These are phyloP conservation scores for Cryptococcus sp. DNA, from an alignment of 1,284 basidiomycete species.

Conservation along the genomic window DNA sequence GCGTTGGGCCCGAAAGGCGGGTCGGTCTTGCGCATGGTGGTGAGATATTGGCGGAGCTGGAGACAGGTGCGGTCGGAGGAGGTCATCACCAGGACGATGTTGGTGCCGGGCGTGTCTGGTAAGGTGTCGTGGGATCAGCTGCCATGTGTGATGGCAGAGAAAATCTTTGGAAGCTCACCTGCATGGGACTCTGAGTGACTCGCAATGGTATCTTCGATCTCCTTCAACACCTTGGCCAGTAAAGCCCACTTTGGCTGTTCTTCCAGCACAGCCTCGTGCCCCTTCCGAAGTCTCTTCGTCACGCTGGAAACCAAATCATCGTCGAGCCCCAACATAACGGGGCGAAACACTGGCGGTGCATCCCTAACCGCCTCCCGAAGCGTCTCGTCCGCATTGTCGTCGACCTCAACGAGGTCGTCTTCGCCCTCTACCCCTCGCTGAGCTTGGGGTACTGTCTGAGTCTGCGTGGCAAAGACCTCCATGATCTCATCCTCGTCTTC, in stretches of 20 bases:
- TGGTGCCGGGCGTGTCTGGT: constrained; percentile 61
- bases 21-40: constrained; percentile 60
- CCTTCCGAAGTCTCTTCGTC: constrained; percentile 65
- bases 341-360: constrained; percentile 39
- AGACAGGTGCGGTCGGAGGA: constrained; percentile 71
- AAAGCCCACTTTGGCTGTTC: constrained; percentile 94
- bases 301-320: constrained; percentile 33
- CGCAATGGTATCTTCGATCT: constrained; percentile 82
- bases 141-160: too few relatives aligned
- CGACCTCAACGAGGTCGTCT: constrained; percentile 19
- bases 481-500: constrained; percentile 42
- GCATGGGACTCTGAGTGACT: constrained; percentile 38
- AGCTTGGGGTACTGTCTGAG: constrained; percentile 29
- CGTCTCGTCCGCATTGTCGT: constrained; percentile 43
- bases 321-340: constrained; percentile 30
- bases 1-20: constrained; percentile 50
- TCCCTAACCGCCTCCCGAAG: constrained; percentile 59
- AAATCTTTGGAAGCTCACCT: constrained; percentile 23
- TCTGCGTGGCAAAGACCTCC: constrained; percentile 44
- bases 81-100: constrained; percentile 85
- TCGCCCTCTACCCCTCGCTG: constrained; percentile 19
- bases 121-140: neutral
- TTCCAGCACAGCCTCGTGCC: constrained; percentile 82
- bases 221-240: constrained; percentile 77
- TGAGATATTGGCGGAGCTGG: constrained; percentile 73